phyloP scores from a whole-genome alignment of 148 eudicot species.

The Vaccinium vitisidaea region DNA sequence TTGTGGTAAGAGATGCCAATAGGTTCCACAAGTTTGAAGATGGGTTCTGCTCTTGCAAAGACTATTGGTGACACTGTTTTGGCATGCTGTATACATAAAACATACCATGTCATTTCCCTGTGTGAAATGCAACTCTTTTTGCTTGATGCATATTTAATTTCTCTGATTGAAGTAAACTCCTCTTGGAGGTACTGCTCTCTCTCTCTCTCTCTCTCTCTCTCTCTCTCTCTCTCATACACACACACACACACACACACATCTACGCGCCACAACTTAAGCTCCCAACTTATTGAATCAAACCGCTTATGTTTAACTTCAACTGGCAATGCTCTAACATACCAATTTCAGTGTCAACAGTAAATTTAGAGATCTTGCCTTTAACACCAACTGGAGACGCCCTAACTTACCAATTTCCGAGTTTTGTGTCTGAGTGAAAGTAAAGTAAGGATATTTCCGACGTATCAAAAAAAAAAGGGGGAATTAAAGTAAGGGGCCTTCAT shows the following conservation, averaged over 20 bases:
- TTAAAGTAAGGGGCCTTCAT: not conserved
- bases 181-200: too few species aligned
- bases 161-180: not conserved
- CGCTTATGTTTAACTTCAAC: not conserved
- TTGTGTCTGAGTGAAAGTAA: not conserved
- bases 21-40: constrained; percentile 75
- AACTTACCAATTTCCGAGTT: not conserved
- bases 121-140: not conserved
- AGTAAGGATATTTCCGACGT: too few species aligned
- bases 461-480: too few species aligned
- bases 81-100: not conserved
- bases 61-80: constrained; percentile 52
- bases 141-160: not conserved
- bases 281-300: not conserved
- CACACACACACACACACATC: too few species aligned
- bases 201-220: too few species aligned
- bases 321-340: not conserved
- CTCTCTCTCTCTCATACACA: too few species aligned
- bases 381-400: not conserved
- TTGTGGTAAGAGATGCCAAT: constrained; percentile 75
- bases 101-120: not conserved
- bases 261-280: not conserved
- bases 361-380: not conserved
- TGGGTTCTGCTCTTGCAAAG: constrained; percentile 73
- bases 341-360: not conserved